phyloP scores from a whole-genome alignment of 2,329 filamentous ascomycete species.

The Apiospora malaysiana region DNA sequence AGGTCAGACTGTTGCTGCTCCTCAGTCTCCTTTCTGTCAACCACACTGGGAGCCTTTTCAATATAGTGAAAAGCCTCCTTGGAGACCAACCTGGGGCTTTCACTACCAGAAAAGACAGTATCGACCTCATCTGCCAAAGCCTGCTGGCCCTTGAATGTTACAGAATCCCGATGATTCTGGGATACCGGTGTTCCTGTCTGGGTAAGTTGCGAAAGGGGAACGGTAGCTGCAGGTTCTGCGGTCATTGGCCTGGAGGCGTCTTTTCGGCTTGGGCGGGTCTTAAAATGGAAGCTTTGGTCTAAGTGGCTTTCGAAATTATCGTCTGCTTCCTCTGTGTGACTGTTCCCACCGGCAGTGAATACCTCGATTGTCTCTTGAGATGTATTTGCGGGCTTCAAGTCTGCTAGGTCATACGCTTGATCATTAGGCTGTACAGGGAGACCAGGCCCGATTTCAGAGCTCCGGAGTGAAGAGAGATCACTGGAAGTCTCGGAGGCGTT shows the following conservation, averaged over 20 bases:
- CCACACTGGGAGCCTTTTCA: background rate
- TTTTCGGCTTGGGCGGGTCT: slow-evolving; percentile 32
- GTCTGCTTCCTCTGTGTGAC: slow-evolving; percentile 24
- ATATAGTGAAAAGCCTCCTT: background rate
- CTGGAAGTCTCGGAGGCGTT: background rate
- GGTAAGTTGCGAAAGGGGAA: slow-evolving; percentile 20
- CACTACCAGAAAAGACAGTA: background rate
- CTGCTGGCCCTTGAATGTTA: background rate
- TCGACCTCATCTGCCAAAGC: background rate
- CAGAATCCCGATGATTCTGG: slow-evolving; percentile 23
- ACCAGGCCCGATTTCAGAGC: background rate
- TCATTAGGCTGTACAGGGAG: background rate
- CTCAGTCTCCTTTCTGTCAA: background rate
- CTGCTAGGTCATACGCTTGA: background rate
- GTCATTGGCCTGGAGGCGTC: slow-evolving; percentile 12
- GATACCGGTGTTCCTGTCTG: slow-evolving; percentile 29
- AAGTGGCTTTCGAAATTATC: slow-evolving; percentile 31
- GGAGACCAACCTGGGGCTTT: background rate
- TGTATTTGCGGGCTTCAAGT: background rate
- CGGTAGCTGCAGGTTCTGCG: slow-evolving; percentile 11
- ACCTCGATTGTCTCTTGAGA: background rate
- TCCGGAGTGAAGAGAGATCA: slow-evolving; percentile 12
- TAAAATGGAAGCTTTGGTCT: slow-evolving; percentile 40
- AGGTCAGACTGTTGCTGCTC: background rate
- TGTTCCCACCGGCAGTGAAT: background rate